phyloP scores from a whole-genome alignment of 2,329 filamentous ascomycete genomes.

The Verticillium longisporum region DNA sequence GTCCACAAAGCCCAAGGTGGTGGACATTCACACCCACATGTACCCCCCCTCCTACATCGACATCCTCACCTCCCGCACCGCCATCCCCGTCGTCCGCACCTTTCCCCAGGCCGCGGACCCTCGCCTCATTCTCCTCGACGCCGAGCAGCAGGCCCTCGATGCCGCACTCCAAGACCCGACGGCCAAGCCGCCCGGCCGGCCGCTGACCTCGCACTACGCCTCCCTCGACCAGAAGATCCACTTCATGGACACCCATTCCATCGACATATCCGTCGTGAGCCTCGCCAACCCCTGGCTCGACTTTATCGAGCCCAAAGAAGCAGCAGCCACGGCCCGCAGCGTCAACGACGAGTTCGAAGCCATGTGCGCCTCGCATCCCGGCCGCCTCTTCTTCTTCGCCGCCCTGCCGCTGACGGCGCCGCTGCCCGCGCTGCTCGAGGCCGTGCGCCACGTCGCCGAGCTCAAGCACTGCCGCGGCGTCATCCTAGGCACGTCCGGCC shows the following conservation, averaged over 20 bases:
- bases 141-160: slow-evolving; percentile 39
- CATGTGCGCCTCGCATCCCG: slow-evolving; percentile 60
- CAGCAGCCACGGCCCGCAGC: slow-evolving; percentile 52
- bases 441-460: slow-evolving; percentile 55
- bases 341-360: slow-evolving; percentile 74
- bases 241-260: slow-evolving; percentile 82
- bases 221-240: slow-evolving; percentile 72
- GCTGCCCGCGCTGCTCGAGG: slow-evolving; percentile 50
- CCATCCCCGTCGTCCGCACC: slow-evolving; percentile 64
- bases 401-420: slow-evolving; percentile 71
- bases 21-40: slow-evolving; percentile 66
- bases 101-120: slow-evolving; percentile 52
- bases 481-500: slow-evolving; percentile 77
- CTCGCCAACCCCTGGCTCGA: slow-evolving; percentile 94
- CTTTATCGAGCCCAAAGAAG: slow-evolving; percentile 59
- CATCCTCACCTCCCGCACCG: slow-evolving; percentile 50
- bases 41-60: slow-evolving; percentile 58
- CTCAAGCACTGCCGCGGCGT: slow-evolving; percentile 73
- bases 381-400: slow-evolving; percentile 75
- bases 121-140: slow-evolving; percentile 58
- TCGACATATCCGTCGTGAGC: slow-evolving; percentile 78
- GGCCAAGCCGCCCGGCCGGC: slow-evolving; percentile 63
- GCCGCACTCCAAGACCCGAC: slow-evolving; percentile 45
- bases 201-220: slow-evolving; percentile 77
- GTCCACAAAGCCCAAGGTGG: slow-evolving; percentile 29